These are phyloP conservation scores for Leonotis leonurus DNA, from an alignment of 257 asterid genomes.

Conservation along the genomic window DNA sequence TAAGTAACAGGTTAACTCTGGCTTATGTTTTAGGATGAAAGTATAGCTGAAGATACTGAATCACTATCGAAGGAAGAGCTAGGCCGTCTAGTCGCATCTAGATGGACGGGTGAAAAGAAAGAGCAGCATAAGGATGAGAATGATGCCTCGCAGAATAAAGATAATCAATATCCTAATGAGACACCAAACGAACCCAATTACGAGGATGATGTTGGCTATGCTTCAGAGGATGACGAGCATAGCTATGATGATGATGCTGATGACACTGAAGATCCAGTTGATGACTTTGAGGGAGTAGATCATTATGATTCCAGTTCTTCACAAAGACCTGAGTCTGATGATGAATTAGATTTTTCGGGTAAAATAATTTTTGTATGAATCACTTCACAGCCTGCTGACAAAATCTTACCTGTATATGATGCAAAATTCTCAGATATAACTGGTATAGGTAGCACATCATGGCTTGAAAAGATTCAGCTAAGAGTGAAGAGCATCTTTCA, in stretches of 20 bases:
- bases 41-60: slow-evolving; percentile 36
- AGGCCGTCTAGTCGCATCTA: slow-evolving; percentile 86
- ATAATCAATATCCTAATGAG: slow-evolving; percentile 44
- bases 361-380: slow-evolving; percentile 13
- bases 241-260: slow-evolving; percentile 51
- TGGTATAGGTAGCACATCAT: slow-evolving; percentile 52
- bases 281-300: slow-evolving; percentile 50
- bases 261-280: slow-evolving; percentile 42
- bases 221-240: slow-evolving; percentile 62
- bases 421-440: slow-evolving; percentile 43
- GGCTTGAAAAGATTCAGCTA: slow-evolving; percentile 85
- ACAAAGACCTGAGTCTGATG: slow-evolving; percentile 57
- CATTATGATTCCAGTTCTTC: slow-evolving; percentile 61
- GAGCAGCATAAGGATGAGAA: slow-evolving; percentile 43
- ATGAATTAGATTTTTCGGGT: slow-evolving; percentile 74
- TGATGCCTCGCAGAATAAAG: slow-evolving; percentile 33
- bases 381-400: slow-evolving; percentile 11
- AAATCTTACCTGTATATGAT: slow-evolving; percentile 18
- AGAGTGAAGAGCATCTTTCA: slow-evolving; percentile 55
- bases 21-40: slow-evolving; percentile 46
- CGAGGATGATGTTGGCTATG: slow-evolving; percentile 60
- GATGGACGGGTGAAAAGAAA: slow-evolving; percentile 82
- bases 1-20: slow-evolving; percentile 3
- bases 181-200: slow-evolving; percentile 31
- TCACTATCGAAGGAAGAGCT: slow-evolving; percentile 88